These are phyloP conservation scores for Umbilicaria muhlenbergii DNA, from an alignment of 495 filamentous ascomycete species.

Conservation along the genomic window DNA sequence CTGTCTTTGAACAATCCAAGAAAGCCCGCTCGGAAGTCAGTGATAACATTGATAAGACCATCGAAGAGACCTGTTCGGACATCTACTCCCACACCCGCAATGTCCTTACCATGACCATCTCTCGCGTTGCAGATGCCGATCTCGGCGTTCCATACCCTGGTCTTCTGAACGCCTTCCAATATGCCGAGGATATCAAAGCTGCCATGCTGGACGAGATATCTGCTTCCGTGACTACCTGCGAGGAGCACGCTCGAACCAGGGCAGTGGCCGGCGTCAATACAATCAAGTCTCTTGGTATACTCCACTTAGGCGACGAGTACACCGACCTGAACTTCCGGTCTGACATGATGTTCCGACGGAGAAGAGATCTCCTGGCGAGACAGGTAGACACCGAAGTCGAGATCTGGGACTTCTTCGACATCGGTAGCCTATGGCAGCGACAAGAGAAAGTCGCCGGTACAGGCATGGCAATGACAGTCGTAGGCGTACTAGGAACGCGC, in stretches of 20 bases:
- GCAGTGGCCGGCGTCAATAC: constrained; percentile 70
- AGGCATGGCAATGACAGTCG: constrained; percentile 83
- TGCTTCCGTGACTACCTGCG: constrained; percentile 57
- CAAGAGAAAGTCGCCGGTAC: constrained; percentile 91
- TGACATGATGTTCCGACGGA: constrained; percentile 82
- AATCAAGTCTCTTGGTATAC: constrained; percentile 73
- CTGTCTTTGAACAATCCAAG: constrained; percentile 67
- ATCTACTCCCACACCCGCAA: constrained; percentile 71
- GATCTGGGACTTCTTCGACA: constrained; percentile 84
- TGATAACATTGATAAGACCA: constrained; percentile 63
- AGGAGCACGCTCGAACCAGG: constrained; percentile 66
- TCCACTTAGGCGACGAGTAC: constrained; percentile 81
- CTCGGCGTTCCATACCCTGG: constrained; percentile 78
- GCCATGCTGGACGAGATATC: constrained; percentile 85
- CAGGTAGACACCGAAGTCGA: constrained; percentile 81
- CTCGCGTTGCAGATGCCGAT: constrained; percentile 56
- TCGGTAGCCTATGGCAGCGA: constrained; percentile 61
- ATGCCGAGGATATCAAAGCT: constrained; percentile 80
- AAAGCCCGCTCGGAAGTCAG: constrained; percentile 68
- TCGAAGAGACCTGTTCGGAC: constrained; percentile 71
- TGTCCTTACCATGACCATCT: constrained; percentile 54
- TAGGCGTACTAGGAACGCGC: constrained; percentile 68
- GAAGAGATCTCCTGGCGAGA: constrained; percentile 61
- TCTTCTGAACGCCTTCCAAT: constrained; percentile 70
- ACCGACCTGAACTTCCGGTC: constrained; percentile 69